Evolutionary conservation across 2,329 filamentous ascomycete genomes (phyloP).

Genomic region (Ceratocystis huliohia): DNA sequence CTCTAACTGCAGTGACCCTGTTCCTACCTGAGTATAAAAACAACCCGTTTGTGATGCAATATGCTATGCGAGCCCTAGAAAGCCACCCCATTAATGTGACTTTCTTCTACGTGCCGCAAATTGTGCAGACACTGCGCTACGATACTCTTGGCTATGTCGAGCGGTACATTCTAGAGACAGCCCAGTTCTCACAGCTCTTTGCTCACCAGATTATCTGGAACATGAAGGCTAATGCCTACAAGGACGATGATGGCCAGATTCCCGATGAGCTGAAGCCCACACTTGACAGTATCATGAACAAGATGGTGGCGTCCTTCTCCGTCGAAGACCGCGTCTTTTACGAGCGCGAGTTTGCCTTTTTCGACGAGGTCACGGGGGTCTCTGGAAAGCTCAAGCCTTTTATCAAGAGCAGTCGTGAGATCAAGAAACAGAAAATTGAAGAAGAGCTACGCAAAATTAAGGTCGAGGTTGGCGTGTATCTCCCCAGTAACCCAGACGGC

Average conservation of each 20-base stretch:
- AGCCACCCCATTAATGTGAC: conserved; percentile 92
- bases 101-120: conserved; percentile 98
- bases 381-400: conserved; percentile 91
- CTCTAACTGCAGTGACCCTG: conserved; percentile 82
- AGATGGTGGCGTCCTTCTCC: conserved; percentile 73
- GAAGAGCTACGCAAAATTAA: conserved; percentile 96
- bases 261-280: conserved; percentile 89
- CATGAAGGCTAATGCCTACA: conserved; percentile 98
- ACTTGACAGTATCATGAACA: conserved; percentile 76
- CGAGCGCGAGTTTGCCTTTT: conserved; percentile 93
- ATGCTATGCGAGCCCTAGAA: conserved; percentile 89
- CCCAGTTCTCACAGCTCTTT: conserved; percentile 94
- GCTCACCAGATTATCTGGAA: conserved; percentile 99
- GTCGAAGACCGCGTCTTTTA: conserved; percentile 71
- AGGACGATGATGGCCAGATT: conserved; percentile 82
- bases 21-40: conserved; percentile 86
- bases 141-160: conserved; percentile 90
- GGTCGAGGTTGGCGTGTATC: conserved; percentile 91
- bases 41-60: conserved; percentile 87
- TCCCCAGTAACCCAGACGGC: conserved; percentile 93
- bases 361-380: conserved; percentile 87
- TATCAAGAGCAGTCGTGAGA: conserved; percentile 82
- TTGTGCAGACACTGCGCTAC: conserved; percentile 88
- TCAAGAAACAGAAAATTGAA: conserved; percentile 98
- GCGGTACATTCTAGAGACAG: conserved; percentile 91